Percentiles rank a stretch among this genome's conserved stretches.
phyloP scores from a whole-genome alignment of 169 alveolate species.

The Plasmodium knowlesi region DNA sequence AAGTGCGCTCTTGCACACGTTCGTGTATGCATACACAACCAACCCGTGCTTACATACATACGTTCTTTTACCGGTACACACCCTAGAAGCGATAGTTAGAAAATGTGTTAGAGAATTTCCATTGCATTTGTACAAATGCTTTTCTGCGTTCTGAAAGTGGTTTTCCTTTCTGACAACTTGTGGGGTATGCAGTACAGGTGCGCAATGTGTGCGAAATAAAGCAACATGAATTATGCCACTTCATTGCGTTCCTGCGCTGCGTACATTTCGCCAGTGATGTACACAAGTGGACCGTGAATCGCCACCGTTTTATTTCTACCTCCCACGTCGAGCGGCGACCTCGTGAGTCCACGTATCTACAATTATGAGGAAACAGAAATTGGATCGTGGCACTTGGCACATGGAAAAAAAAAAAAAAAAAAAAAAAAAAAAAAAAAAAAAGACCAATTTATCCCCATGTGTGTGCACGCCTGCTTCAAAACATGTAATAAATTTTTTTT shows the following conservation, averaged over 20 bases:
- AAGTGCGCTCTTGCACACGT: not conserved
- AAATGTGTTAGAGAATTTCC: not conserved
- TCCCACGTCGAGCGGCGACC: not conserved
- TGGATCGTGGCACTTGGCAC: not conserved
- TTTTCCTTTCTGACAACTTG: not conserved
- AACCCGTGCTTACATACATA: not conserved
- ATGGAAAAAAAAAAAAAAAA: not conserved
- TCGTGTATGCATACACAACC: not conserved
- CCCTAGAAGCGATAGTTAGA: not conserved
- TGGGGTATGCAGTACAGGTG: conserved; percentile 41
- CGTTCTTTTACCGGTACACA: not conserved
- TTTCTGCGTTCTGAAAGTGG: not conserved
- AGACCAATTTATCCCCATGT: not conserved
- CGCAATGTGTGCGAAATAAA: not conserved
- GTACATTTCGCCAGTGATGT: not conserved
- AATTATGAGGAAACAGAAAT: not conserved
- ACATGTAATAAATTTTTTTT: not conserved
- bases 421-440: not conserved
- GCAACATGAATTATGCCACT: not conserved
- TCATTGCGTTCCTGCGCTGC: not conserved
- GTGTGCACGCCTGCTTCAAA: not conserved
- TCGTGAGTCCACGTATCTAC: not conserved
- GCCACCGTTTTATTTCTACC: not conserved
- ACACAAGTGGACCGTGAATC: not conserved
- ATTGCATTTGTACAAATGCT: not conserved